These are phyloP conservation scores for Tylopilus orsonianus DNA, from an alignment of 1,284 basidiomycete genomes.

Conservation along the genomic window DNA sequence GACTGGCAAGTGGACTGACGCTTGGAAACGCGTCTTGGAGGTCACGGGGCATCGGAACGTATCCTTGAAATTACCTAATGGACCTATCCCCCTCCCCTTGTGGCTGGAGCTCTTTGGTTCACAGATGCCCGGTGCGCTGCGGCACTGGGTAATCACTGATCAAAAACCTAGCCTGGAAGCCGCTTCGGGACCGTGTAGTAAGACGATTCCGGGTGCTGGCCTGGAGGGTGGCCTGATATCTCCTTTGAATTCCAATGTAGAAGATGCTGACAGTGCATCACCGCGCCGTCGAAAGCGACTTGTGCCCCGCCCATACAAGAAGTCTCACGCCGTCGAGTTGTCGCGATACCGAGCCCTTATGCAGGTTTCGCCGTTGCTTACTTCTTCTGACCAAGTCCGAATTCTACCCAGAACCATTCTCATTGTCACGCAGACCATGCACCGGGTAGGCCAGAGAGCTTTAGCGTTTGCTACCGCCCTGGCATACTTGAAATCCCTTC, in stretches of 20 bases:
- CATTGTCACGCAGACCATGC: slow-evolving; percentile 39
- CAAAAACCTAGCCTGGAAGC: not conserved
- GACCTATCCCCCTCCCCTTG: slow-evolving; percentile 40
- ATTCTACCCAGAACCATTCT: slow-evolving; percentile 40
- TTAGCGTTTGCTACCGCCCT: slow-evolving; percentile 42
- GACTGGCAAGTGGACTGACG: slow-evolving; percentile 48
- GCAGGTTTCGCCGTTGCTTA: slow-evolving; percentile 32
- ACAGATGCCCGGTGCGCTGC: slow-evolving; percentile 35
- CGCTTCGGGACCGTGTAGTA: not conserved
- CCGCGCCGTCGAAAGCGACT: slow-evolving; percentile 15
- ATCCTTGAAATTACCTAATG: not conserved
- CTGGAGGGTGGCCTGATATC: not conserved
- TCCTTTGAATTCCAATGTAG: not conserved
- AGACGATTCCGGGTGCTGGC: not conserved
- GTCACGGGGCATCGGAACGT: slow-evolving; percentile 10
- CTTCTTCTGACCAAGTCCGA: slow-evolving; percentile 25
- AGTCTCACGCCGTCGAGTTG: slow-evolving; percentile 9
- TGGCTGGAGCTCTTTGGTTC: slow-evolving; percentile 56
- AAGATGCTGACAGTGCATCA: not conserved
- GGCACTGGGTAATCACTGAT: slow-evolving; percentile 21
- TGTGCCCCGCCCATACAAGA: slow-evolving; percentile 18
- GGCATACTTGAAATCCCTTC: slow-evolving; percentile 45
- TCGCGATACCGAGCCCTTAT: slow-evolving; percentile 32
- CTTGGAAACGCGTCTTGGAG: slow-evolving; percentile 41
- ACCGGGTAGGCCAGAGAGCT: slow-evolving; percentile 33